phyloP scores from a whole-genome alignment of 2,329 filamentous ascomycete species.

The Xylariaceae sp. region DNA sequence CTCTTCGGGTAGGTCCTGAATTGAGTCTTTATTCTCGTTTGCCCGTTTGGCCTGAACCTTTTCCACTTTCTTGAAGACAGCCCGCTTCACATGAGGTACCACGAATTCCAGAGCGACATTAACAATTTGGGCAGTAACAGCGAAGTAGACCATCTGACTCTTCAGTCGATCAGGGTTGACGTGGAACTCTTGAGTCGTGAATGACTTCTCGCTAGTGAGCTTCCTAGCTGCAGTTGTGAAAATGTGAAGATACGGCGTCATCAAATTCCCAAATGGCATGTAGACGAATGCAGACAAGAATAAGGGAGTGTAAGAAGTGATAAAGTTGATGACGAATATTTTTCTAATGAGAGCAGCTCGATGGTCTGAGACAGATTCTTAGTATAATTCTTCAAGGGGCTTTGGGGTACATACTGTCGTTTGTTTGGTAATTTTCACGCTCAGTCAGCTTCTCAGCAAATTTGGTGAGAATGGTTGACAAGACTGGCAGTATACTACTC shows the following conservation, averaged over 20 bases:
- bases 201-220: slow-evolving; percentile 77
- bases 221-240: slow-evolving; percentile 77
- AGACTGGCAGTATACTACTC: slow-evolving; percentile 79
- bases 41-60: slow-evolving; percentile 68
- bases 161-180: slow-evolving; percentile 85
- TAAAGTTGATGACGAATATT: slow-evolving; percentile 95
- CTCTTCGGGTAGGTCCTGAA: slow-evolving; percentile 78
- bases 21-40: slow-evolving; percentile 59
- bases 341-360: slow-evolving; percentile 87
- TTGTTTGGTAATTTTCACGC: slow-evolving; percentile 91
- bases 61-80: slow-evolving; percentile 79
- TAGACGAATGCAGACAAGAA: slow-evolving; percentile 94
- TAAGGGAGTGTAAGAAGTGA: slow-evolving; percentile 92
- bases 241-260: slow-evolving; percentile 86
- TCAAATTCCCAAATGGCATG: slow-evolving; percentile 83
- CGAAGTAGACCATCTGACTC: slow-evolving; percentile 95
- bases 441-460: slow-evolving; percentile 80
- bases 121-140: slow-evolving; percentile 90
- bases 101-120: slow-evolving; percentile 85
- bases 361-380: slow-evolving; percentile 60
- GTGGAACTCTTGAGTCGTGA: slow-evolving; percentile 71
- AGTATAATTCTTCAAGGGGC: slow-evolving; percentile 26
- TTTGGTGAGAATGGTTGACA: slow-evolving; percentile 76
- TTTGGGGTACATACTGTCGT: slow-evolving; percentile 59
- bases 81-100: slow-evolving; percentile 83